phyloP scores from a whole-genome alignment of 805 yeast genomes.

The Metschnikowia peoriensis region DNA sequence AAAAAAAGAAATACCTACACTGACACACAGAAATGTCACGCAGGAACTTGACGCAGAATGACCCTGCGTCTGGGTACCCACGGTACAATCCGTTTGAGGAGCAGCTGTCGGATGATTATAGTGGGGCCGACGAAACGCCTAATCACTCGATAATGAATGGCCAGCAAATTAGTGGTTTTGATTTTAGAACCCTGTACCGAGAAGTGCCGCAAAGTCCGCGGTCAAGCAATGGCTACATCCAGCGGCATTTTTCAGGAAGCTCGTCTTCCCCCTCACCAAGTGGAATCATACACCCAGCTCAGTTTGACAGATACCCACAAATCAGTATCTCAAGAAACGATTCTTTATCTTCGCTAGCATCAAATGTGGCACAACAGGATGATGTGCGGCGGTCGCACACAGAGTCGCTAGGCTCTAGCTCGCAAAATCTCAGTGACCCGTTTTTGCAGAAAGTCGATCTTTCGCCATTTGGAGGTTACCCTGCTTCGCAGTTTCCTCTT shows the following conservation, averaged over 20 bases:
- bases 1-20: not conserved
- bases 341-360: conserved; percentile 14
- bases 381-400: conserved; percentile 5
- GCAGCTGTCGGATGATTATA: conserved; percentile 11
- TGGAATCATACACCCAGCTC: conserved; percentile 13
- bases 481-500: conserved; percentile 93
- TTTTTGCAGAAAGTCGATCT: conserved; percentile 14
- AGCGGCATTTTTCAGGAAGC: conserved; percentile 1
- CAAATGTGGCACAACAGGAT: conserved; percentile 6
- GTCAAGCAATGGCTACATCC: not conserved
- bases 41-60: conserved; percentile 18
- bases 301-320: conserved; percentile 21
- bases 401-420: conserved; percentile 9
- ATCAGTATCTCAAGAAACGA: conserved; percentile 15
- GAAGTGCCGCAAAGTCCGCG: not conserved
- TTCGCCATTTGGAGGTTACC: conserved; percentile 92
- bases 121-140: conserved; percentile 8
- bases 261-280: conserved; percentile 7
- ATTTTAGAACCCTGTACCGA: not conserved
- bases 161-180: not conserved
- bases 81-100: conserved; percentile 10
- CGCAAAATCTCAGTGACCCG: conserved; percentile 12
- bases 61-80: conserved; percentile 1
- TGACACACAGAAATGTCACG: conserved; percentile 11
- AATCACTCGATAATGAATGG: not conserved